phyloP scores from a whole-genome alignment of 2,329 filamentous ascomycete genomes.

The Exophiala aquamarina region DNA sequence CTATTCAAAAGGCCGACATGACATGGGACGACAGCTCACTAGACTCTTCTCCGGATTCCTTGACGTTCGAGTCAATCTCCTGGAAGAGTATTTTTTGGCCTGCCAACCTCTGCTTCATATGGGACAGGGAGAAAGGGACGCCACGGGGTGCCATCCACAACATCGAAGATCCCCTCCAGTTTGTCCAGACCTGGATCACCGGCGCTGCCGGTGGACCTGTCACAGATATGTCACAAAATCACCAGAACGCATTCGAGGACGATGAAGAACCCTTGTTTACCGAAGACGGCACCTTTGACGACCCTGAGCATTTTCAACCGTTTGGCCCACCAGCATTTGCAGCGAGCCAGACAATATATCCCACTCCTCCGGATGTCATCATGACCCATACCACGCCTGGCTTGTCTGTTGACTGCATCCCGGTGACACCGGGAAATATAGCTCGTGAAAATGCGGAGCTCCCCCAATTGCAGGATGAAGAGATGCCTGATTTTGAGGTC shows the following conservation, averaged over 20 bases:
- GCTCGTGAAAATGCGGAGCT: slow-evolving; percentile 7
- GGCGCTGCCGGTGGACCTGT: slow-evolving; percentile 20
- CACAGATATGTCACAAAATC: neutral
- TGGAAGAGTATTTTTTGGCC: slow-evolving; percentile 47
- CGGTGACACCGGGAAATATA: slow-evolving; percentile 31
- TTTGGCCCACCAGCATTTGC: slow-evolving; percentile 25
- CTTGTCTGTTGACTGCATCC: slow-evolving; percentile 33
- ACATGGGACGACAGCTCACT: neutral
- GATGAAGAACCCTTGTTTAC: slow-evolving; percentile 23
- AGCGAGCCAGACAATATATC: slow-evolving; percentile 45
- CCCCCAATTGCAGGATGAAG: slow-evolving; percentile 10
- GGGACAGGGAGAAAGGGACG: slow-evolving; percentile 27
- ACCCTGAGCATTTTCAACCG: slow-evolving; percentile 24
- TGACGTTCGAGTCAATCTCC: slow-evolving; percentile 32
- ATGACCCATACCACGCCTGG: slow-evolving; percentile 33
- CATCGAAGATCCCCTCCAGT: slow-evolving; percentile 40
- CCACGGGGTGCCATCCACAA: slow-evolving; percentile 8
- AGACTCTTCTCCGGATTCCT: slow-evolving; percentile 21
- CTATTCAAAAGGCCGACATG: slow-evolving; percentile 14
- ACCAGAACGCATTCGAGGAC: slow-evolving; percentile 9
- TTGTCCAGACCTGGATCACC: slow-evolving; percentile 43
- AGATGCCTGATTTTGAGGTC: slow-evolving; percentile 22
- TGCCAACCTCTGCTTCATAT: slow-evolving; percentile 42
- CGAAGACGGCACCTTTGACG: slow-evolving; percentile 26
- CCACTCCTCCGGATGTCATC: slow-evolving; percentile 54